phyloP scores from a whole-genome alignment of 2,329 filamentous ascomycete species.

The Pleomassaria siparia region DNA sequence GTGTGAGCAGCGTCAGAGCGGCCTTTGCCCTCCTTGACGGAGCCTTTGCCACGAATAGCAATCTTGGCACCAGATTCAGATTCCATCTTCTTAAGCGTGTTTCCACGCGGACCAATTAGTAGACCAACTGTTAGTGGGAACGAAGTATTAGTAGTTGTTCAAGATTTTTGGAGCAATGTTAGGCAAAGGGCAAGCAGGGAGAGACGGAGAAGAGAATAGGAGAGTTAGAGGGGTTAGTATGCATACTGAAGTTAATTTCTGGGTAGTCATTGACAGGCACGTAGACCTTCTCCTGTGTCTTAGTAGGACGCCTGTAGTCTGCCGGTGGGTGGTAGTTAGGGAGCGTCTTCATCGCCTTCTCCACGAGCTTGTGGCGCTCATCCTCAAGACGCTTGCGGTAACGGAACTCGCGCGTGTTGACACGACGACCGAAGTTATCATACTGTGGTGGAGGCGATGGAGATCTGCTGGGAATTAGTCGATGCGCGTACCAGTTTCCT shows the following conservation, averaged over 20 bases:
- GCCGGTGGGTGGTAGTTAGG: slow-evolving; percentile 98
- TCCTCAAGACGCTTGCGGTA: slow-evolving; percentile 98
- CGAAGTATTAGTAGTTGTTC: slow-evolving; percentile 81
- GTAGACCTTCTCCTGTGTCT: slow-evolving; percentile 99
- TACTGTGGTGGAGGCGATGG: slow-evolving; percentile 96
- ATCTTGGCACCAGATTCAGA: slow-evolving; percentile 96
- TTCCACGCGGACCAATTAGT: slow-evolving; percentile 99
- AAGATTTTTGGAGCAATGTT: slow-evolving; percentile 38
- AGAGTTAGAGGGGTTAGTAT: slow-evolving; percentile 82
- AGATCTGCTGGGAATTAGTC: slow-evolving; percentile 61
- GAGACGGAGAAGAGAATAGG: slow-evolving; percentile 47
- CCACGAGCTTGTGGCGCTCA: slow-evolving; percentile 96
- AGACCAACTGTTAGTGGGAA: slow-evolving; percentile 93
- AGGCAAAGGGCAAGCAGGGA: slow-evolving; percentile 11
- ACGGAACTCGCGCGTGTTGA: slow-evolving; percentile 97
- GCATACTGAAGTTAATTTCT: slow-evolving; percentile 99
- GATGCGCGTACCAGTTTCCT: background rate
- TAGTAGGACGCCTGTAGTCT: slow-evolving; percentile 97
- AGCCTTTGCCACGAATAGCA: slow-evolving; percentile 98
- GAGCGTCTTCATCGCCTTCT: slow-evolving; percentile 99
- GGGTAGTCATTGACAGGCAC: slow-evolving; percentile 99
- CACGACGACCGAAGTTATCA: slow-evolving; percentile 98
- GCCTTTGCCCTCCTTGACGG: slow-evolving; percentile 99
- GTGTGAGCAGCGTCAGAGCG: slow-evolving; percentile 98
- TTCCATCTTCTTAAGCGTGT: slow-evolving; percentile 99